Conservation (phyloP, 2,329 filamentous ascomycete species). For the Microascus cirrosus region DNA sequence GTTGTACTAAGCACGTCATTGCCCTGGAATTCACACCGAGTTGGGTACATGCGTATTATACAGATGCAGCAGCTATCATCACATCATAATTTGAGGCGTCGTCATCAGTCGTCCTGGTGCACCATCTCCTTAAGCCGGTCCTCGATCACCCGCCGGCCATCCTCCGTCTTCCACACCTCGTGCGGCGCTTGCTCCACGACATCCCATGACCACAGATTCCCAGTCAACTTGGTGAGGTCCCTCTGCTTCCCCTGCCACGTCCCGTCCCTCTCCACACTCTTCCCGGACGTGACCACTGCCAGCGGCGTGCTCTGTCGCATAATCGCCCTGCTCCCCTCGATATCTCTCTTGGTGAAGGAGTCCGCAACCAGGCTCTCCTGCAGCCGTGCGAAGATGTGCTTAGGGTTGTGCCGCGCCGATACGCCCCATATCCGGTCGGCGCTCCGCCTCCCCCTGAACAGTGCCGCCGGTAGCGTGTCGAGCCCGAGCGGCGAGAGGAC, state of each 20-base stretch:
- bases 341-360: conserved; percentile 74
- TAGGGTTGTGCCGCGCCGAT: conserved; percentile 67
- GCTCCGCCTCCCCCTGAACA: conserved; percentile 70
- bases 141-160: conserved; percentile 2
- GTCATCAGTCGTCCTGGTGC: not conserved
- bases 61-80: not conserved
- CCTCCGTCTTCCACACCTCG: conserved; percentile 58
- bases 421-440: conserved; percentile 79
- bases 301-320: conserved; percentile 67
- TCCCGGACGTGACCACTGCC: conserved; percentile 72
- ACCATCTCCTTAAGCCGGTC: not conserved
- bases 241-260: conserved; percentile 79
- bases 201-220: conserved; percentile 74
- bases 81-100: not conserved
- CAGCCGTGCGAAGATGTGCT: conserved; percentile 78
- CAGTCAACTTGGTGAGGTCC: conserved; percentile 70
- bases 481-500: conserved; percentile 79
- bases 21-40: too few species aligned
- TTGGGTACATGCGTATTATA: too few species aligned
- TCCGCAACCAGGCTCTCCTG: conserved; percentile 87
- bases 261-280: conserved; percentile 51
- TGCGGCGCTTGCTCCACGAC: conserved; percentile 76
- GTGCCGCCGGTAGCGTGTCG: conserved; percentile 65
- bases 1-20: too few species aligned
- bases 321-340: conserved; percentile 66